Base-by-base conservation (phyloP, 169 alveolate species). In the Plasmodium gonderi region DNA sequence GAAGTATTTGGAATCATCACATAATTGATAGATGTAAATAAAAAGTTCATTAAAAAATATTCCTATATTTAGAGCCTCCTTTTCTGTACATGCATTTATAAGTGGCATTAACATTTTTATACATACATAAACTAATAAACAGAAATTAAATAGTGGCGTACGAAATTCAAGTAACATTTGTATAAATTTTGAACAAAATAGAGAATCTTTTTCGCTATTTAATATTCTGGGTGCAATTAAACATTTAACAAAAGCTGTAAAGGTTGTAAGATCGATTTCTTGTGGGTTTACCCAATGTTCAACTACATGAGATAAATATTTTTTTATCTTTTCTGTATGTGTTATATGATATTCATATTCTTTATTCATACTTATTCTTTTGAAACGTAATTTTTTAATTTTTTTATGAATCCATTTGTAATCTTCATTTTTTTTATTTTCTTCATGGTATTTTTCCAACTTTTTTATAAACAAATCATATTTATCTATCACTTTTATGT, bases 221-320 rank as follows among this genome's bases (percentile, higher is more conserved):
- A 82, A 68, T 69, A 82, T 69, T n/a, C 92, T 82, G 2, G 92
- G 92, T 0, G 92, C 92, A 23, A 82, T 68, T 33, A 82, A 36
- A 82, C 82, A 69, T 69, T 82, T 82, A 12, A 72, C 65, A 49
- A 82, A 82, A 7, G 81, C 81, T 7, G 79, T 45, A 29, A 82
- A 82, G 0, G 92, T 82, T 12, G 38, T 82, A 6, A 82, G 64
- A 38, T 69, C 82, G 1, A 82, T 72, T 69, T 82, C 45, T 69
- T 82, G 65, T 23, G 92, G 92, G 77, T 82, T 45, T 0, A 82
- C 92, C 92, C 92, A 82, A 40, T 82, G 92, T 8, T 82, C 92
- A 6, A 82, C 77, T 3, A 82, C 44, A 82, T 82, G 78, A 1
- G 76, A 42, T 72, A 82, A 45, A 5, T 31, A 31, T 47, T 82